Evolutionary conservation across 768 basidiomycete genomes (phyloP).

Genomic region (Lactarius vividus): DNA sequence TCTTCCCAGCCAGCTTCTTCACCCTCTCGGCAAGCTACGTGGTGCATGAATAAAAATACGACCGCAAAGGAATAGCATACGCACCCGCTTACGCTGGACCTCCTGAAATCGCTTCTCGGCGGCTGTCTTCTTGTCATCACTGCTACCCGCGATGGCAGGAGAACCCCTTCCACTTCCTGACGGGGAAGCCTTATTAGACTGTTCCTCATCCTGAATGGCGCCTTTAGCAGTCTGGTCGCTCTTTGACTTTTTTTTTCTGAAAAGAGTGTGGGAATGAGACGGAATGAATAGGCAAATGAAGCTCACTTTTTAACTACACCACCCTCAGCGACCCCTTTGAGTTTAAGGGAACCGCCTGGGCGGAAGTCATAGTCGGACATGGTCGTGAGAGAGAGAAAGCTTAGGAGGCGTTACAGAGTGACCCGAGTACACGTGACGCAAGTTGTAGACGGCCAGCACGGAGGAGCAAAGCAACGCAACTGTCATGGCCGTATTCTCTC

Average conservation of each 20-base stretch:
- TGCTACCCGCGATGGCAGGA: slow-evolving; percentile 48
- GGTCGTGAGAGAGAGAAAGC: slow-evolving; percentile 20
- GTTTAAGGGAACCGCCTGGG: slow-evolving; percentile 84
- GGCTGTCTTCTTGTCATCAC: slow-evolving; percentile 66
- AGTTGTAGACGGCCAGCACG: neutral
- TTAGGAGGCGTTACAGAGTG: neutral
- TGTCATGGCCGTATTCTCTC: slow-evolving; percentile 74
- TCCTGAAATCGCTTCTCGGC: slow-evolving; percentile 89
- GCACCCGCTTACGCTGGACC: slow-evolving; percentile 74
- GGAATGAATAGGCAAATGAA: slow-evolving; percentile 1
- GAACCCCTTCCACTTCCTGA: slow-evolving; percentile 60
- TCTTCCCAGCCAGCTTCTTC: slow-evolving; percentile 72
- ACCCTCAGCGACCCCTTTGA: slow-evolving; percentile 79
- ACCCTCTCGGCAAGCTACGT: slow-evolving; percentile 72
- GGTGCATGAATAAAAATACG: slow-evolving; percentile 17
- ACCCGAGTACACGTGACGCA: neutral
- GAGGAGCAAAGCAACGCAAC: neutral
- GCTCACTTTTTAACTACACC: slow-evolving; percentile 81
- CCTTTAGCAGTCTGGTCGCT: slow-evolving; percentile 41
- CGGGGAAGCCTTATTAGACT: slow-evolving; percentile 41
- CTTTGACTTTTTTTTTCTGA: slow-evolving; percentile 83
- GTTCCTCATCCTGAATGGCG: slow-evolving; percentile 40
- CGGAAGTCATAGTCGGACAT: slow-evolving; percentile 87
- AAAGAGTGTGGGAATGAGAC: neutral
- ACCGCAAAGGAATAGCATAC: slow-evolving; percentile 13